A percentile compares a stretch with the other conserved stretches of the same genome.
phyloP scores from a whole-genome alignment of 2,329 filamentous ascomycete species.

The Claviceps capensis region DNA sequence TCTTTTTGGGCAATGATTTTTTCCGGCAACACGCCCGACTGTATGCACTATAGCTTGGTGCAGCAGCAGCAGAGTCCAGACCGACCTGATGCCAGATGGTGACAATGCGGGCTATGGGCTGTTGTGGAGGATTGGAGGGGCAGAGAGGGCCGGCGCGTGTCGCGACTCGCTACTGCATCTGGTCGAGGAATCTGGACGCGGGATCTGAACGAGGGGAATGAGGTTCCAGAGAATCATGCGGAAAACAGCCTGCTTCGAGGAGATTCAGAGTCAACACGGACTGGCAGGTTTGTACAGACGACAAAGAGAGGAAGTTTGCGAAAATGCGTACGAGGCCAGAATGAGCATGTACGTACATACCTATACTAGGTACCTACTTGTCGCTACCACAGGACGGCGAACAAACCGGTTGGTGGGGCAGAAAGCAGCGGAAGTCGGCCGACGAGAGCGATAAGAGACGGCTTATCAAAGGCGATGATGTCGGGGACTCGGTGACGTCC shows the following conservation, averaged over 20 bases:
- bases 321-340: not conserved
- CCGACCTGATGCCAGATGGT: not conserved
- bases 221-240: not conserved
- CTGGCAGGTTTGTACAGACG: not conserved
- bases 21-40: not conserved
- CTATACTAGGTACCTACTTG: not conserved
- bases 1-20: not conserved
- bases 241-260: not conserved
- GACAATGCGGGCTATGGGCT: slow-evolving; percentile 1
- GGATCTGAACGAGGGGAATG: not conserved
- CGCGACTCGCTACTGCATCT: slow-evolving; percentile 1
- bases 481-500: not conserved
- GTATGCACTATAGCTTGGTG: not conserved
- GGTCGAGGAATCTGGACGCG: not conserved
- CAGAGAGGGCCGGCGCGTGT: not conserved
- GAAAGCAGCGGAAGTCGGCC: not conserved
- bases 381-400: not conserved
- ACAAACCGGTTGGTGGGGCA: not conserved
- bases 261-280: not conserved
- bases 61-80: not conserved
- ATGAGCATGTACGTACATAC: too few species aligned
- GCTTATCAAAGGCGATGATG: not conserved
- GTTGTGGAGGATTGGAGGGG: slow-evolving; percentile 4
- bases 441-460: not conserved
- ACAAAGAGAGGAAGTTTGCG: not conserved